A percentile compares a stretch with the other conserved stretches of the same genome.
Conservation (phyloP, 2,329 filamentous ascomycete genomes). For the Periconia sp. region DNA sequence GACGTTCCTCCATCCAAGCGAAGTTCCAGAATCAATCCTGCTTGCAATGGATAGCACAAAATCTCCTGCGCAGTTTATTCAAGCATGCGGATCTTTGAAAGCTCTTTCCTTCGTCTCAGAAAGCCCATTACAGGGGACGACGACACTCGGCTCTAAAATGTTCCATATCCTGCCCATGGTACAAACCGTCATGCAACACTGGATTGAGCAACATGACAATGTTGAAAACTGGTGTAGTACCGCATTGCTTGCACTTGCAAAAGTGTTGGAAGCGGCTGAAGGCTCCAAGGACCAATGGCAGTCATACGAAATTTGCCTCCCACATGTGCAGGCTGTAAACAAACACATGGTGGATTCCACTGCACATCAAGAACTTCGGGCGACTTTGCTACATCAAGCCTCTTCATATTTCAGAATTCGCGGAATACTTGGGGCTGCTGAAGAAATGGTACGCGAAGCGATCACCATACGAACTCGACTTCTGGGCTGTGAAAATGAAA, state of each 20-base stretch:
- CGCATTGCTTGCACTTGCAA: slow-evolving; percentile 5
- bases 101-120: slow-evolving; percentile 9
- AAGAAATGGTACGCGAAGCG: slow-evolving; percentile 7
- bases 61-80: slow-evolving; percentile 1
- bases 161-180: slow-evolving; percentile 8
- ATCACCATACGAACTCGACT: slow-evolving; percentile 4
- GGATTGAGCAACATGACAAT: slow-evolving; percentile 8
- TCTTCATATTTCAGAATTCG: slow-evolving; percentile 8
- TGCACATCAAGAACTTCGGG: slow-evolving; percentile 1
- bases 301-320: slow-evolving; percentile 7
- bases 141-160: background rate
- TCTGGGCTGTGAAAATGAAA: slow-evolving; percentile 6
- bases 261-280: slow-evolving; percentile 2
- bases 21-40: slow-evolving; percentile 8
- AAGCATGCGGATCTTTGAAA: slow-evolving; percentile 9
- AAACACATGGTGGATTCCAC: slow-evolving; percentile 3
- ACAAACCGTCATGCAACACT: slow-evolving; percentile 8
- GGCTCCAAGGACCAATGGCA: slow-evolving; percentile 7
- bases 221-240: slow-evolving; percentile 3
- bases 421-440: slow-evolving; percentile 7
- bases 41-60: slow-evolving; percentile 3
- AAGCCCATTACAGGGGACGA: slow-evolving; percentile 1
- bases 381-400: slow-evolving; percentile 7
- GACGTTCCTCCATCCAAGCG: slow-evolving; percentile 7
- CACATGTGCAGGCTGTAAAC: slow-evolving; percentile 7